phyloP scores from a whole-genome alignment of 805 yeast species.

The Dipodascus geniculatus region DNA sequence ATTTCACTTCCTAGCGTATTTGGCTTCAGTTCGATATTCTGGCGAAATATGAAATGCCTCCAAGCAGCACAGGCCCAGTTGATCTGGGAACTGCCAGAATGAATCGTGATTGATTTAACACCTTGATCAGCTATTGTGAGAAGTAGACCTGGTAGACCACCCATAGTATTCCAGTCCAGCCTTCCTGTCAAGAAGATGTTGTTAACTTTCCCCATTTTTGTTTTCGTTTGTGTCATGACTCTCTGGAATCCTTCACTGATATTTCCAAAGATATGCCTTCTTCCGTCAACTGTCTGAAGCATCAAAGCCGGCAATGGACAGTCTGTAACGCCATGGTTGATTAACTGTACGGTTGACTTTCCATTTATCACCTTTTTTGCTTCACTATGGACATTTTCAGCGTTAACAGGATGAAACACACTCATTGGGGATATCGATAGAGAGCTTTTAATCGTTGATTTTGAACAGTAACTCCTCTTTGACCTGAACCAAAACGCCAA shows the following conservation, averaged over 20 bases:
- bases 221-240: slow-evolving; percentile 46
- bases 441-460: not conserved
- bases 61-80: slow-evolving; percentile 62
- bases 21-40: slow-evolving; percentile 43
- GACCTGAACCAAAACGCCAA: not conserved
- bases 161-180: slow-evolving; percentile 63
- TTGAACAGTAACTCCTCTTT: not conserved
- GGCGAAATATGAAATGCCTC: slow-evolving; percentile 78
- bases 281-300: slow-evolving; percentile 37
- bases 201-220: slow-evolving; percentile 45
- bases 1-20: slow-evolving; percentile 16
- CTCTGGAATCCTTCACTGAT: slow-evolving; percentile 84
- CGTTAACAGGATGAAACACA: not conserved
- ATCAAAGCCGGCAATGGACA: slow-evolving; percentile 37
- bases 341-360: slow-evolving; percentile 20
- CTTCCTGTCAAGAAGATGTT: slow-evolving; percentile 70
- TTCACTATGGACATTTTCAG: not conserved
- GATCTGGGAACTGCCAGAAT: slow-evolving; percentile 31
- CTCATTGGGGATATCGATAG: not conserved
- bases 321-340: slow-evolving; percentile 36
- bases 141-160: slow-evolving; percentile 89
- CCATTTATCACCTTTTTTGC: not conserved
- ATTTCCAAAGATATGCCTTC: slow-evolving; percentile 60
- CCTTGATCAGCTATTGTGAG: slow-evolving; percentile 76
- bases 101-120: slow-evolving; percentile 8